These are phyloP conservation scores for Leucocoprinus sp. DNA, from an alignment of 768 basidiomycete genomes.

Conservation along the genomic window DNA sequence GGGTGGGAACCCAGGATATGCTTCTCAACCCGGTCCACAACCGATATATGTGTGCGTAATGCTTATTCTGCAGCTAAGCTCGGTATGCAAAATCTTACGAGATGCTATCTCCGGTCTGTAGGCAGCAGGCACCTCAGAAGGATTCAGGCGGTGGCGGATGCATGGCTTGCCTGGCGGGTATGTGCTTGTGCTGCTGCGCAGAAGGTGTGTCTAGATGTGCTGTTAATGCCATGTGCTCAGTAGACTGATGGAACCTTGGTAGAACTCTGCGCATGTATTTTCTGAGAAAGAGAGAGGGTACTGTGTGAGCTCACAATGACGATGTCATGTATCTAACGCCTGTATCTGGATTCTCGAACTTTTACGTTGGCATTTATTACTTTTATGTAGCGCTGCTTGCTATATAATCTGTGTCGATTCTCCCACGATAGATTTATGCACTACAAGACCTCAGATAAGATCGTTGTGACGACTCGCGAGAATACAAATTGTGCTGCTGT, in stretches of 20 bases:
- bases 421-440: background rate
- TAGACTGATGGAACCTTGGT: slow-evolving; percentile 11
- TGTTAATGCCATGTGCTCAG: slow-evolving; percentile 10
- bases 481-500: background rate
- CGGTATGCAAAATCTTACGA: slow-evolving; percentile 1
- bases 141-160: slow-evolving; percentile 40
- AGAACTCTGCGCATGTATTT: slow-evolving; percentile 75
- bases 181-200: slow-evolving; percentile 63
- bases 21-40: slow-evolving; percentile 49
- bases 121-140: slow-evolving; percentile 42
- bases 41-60: slow-evolving; percentile 69
- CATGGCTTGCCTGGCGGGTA: slow-evolving; percentile 58
- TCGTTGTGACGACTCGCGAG: background rate
- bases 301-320: background rate
- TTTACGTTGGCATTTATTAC: background rate
- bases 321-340: background rate
- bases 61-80: background rate
- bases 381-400: background rate
- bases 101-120: slow-evolving; percentile 23
- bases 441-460: background rate
- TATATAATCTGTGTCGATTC: background rate
- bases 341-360: background rate
- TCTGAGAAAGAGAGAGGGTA: slow-evolving; percentile 24
- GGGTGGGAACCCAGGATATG: slow-evolving; percentile 43
- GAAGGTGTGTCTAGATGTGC: slow-evolving; percentile 42